Base-by-base conservation (phyloP, 2,329 filamentous ascomycete genomes). In the Ophiognomonia clavigignenti-juglandacearum region DNA sequence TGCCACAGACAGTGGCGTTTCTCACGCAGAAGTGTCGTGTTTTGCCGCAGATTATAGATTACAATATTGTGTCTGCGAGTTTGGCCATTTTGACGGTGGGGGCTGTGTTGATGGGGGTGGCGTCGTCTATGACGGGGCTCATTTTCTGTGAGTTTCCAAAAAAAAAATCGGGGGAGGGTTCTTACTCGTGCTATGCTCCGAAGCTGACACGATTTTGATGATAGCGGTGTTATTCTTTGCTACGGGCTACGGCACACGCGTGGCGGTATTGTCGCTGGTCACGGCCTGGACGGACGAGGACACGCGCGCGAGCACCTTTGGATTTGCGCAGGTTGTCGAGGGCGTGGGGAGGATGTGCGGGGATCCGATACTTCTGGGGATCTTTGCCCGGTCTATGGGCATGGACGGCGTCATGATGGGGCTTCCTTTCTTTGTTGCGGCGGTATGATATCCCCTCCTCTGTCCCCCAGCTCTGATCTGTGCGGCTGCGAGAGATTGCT, bases 261-360 rank as follows among this genome's bases (percentile, higher is more conserved):
- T 52, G n/a, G 50, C 50, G n/a, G 50, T 52, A 1, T 24, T 52
- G 9, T 52, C 50, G 26, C 43, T 52, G 4, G 18, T 52, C 23
- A 50, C 50, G 3, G 40, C 43, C 2, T 52, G 50, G 50, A 46
- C 50, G 3, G 43, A 52, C 39, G 50, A 52, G 22, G 50, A 50
- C 14, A 50, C 47, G 3, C 46, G 50, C 5, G 50, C 50, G 10
- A 49, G 50, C 36, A 52, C 47, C 2, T 52, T 52, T 14, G 50
- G 46, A 4, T 13, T 52, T 11, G 50, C 50, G 2, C 50, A 52
- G 13, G 40, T 52, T 6, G 50, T 52, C 4, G 50, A 52, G 10
- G 47, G 46, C 13, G 27, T 50, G 8, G 50, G 50, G 14, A 34
- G 50, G 20, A 52, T 52, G 36, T 49, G 42, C 6, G 50, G 46